These are phyloP conservation scores for Melaleuca alternifolia DNA, from an alignment of 345 rosid species.

Conservation along the genomic window DNA sequence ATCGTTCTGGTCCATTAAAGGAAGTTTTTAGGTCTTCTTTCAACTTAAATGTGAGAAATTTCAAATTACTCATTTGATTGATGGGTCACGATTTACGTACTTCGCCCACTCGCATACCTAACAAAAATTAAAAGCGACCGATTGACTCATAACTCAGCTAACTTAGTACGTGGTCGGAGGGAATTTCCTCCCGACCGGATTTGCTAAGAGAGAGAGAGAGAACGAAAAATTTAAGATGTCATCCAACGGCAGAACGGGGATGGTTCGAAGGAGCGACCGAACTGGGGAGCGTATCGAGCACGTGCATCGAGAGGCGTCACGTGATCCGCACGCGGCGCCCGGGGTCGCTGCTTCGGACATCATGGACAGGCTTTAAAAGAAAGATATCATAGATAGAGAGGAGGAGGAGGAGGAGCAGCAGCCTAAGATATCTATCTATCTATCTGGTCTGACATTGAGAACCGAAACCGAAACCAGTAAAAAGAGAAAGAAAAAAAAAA, in stretches of 20 bases:
- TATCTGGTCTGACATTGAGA: conserved; percentile 11
- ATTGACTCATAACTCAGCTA: no score
- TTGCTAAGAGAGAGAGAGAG: not conserved
- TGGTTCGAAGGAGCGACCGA: not conserved
- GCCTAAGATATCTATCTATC: not conserved
- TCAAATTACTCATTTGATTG: not conserved
- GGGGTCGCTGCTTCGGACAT: conserved; percentile 23
- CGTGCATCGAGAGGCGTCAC: not conserved
- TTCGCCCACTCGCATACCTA: not conserved
- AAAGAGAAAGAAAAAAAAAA: no score
- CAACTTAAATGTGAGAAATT: no score
- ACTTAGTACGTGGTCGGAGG: not conserved
- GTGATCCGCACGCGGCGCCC: not conserved
- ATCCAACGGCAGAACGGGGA: not conserved
- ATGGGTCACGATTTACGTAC: not conserved
- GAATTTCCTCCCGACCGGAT: no score
- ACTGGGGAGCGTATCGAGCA: not conserved
- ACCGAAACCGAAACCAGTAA: not conserved
- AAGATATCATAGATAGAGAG: not conserved
- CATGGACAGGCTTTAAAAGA: conserved; percentile 36
- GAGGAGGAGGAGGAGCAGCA: not conserved
- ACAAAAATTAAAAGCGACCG: not conserved
- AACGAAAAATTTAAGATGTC: not conserved
- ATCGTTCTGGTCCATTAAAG: not conserved
- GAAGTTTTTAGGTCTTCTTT: not conserved